Percentiles rank a stretch among this genome's conserved stretches.
phyloP scores from a whole-genome alignment of 768 basidiomycete species.

The Trametes sanguinea region DNA sequence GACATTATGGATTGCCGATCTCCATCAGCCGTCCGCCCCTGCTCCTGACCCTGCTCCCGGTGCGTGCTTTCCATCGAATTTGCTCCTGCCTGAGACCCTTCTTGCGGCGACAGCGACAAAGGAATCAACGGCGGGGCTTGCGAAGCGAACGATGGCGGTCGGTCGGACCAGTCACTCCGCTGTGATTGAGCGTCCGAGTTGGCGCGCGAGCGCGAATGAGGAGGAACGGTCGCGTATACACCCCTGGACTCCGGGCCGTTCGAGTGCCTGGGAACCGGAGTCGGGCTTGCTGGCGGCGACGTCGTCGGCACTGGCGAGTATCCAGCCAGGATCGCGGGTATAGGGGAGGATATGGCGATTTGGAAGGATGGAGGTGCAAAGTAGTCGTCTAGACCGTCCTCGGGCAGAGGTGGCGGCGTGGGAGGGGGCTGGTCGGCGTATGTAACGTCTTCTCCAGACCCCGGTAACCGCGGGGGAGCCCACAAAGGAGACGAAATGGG shows the following conservation, averaged over 20 bases:
- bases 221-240: conserved; percentile 16
- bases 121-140: conserved; percentile 23
- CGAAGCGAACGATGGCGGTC: conserved; percentile 25
- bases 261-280: conserved; percentile 17
- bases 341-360: conserved; percentile 30
- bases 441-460: conserved; percentile 22
- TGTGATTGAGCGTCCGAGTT: conserved; percentile 19
- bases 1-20: conserved; percentile 21
- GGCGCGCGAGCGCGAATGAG: conserved; percentile 7
- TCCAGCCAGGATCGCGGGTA: conserved; percentile 29
- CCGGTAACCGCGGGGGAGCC: conserved; percentile 20
- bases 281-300: conserved; percentile 14
- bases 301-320: conserved; percentile 21
- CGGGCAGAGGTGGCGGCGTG: conserved; percentile 20
- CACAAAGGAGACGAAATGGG: conserved; percentile 22
- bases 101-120: conserved; percentile 1
- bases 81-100: neutral
- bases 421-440: conserved; percentile 28
- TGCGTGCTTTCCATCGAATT: neutral
- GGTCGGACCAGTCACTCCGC: conserved; percentile 19
- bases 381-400: conserved; percentile 22
- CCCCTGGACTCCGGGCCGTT: conserved; percentile 19
- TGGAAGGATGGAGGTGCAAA: conserved; percentile 31
- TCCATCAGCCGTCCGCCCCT: conserved; percentile 13
- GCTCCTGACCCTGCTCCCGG: neutral